Conservation (phyloP, 176 grass and related monocot genomes). For the Bromus sterilis region DNA sequence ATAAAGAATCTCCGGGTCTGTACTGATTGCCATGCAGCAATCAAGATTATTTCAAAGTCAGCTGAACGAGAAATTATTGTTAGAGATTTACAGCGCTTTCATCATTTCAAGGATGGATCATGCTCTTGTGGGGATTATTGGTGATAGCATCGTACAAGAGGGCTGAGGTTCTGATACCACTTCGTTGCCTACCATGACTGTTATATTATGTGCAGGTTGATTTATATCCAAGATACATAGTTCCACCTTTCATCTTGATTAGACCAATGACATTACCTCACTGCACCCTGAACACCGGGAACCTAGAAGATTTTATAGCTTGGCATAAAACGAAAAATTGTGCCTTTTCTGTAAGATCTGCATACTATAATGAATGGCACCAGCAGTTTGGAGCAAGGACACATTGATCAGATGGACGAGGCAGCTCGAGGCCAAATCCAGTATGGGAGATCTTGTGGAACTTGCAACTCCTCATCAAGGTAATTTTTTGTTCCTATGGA, state of each 20-base stretch:
- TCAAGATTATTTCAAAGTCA: constrained; percentile 73
- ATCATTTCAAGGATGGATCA: constrained; percentile 77
- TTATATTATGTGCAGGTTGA: not conserved
- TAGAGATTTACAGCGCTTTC: constrained; percentile 77
- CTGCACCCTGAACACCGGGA: not conserved
- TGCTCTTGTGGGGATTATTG: constrained; percentile 90
- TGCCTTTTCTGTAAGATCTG: not conserved
- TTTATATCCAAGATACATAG: not conserved
- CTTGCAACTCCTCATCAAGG: not conserved
- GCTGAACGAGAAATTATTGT: constrained; percentile 60
- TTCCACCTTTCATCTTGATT: not conserved
- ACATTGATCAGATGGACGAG: not conserved
- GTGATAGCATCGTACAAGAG: constrained; percentile 22
- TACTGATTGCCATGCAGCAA: constrained; percentile 72
- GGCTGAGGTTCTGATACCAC: not conserved
- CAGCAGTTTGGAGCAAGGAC: not conserved
- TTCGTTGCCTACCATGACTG: not conserved
- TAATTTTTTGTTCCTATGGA: not conserved
- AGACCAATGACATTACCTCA: not conserved
- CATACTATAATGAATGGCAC: not conserved
- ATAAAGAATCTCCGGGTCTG: constrained; percentile 90
- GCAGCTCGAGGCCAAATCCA: not conserved
- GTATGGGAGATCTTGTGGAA: not conserved
- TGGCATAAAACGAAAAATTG: not conserved
- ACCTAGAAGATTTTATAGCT: not conserved